A percentile compares a stretch with the other conserved stretches of the same genome.
phyloP scores from a whole-genome alignment of 768 basidiomycete genomes.

The Gloeophyllum trabeum region DNA sequence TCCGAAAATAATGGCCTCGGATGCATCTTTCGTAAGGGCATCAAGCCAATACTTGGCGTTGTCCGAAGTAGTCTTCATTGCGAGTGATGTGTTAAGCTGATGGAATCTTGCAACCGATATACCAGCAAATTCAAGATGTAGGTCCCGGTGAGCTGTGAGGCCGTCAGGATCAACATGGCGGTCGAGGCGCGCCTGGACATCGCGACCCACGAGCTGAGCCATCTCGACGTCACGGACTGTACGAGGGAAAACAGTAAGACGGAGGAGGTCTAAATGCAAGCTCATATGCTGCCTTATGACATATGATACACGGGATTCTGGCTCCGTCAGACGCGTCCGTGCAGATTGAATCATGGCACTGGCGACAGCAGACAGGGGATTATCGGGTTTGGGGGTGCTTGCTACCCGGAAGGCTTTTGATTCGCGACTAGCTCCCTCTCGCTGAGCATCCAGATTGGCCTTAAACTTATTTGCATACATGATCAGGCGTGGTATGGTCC shows the following conservation, averaged over 20 bases:
- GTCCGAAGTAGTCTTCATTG: slow-evolving; percentile 23
- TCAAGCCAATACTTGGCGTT: slow-evolving; percentile 50
- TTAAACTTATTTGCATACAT: slow-evolving; percentile 67
- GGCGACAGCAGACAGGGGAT: slow-evolving; percentile 77
- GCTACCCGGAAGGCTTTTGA: slow-evolving; percentile 69
- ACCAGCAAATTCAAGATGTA: slow-evolving; percentile 64
- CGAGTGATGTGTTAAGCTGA: slow-evolving; percentile 42
- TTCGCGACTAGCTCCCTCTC: slow-evolving; percentile 67
- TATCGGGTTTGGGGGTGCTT: slow-evolving; percentile 62
- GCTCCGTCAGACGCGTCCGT: slow-evolving; percentile 58
- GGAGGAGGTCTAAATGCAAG: slow-evolving; percentile 51
- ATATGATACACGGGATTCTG: slow-evolving; percentile 46
- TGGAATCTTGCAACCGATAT: slow-evolving; percentile 66
- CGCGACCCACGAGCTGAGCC: slow-evolving; percentile 59
- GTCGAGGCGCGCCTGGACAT: slow-evolving; percentile 61
- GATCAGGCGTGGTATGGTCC: slow-evolving; percentile 69
- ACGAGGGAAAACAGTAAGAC: slow-evolving; percentile 67
- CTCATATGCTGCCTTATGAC: slow-evolving; percentile 66
- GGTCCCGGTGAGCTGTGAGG: slow-evolving; percentile 44
- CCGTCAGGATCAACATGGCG: slow-evolving; percentile 44
- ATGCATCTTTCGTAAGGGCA: slow-evolving; percentile 44
- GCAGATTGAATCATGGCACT: slow-evolving; percentile 75
- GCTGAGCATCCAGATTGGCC: slow-evolving; percentile 60
- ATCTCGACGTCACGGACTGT: slow-evolving; percentile 70
- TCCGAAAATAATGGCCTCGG: slow-evolving; percentile 68